A percentile compares a stretch with the other conserved stretches of the same genome.
Evolutionary conservation across 2,329 filamentous ascomycete genomes (phyloP).

Genomic region (Verticillium zaregamsianum): DNA sequence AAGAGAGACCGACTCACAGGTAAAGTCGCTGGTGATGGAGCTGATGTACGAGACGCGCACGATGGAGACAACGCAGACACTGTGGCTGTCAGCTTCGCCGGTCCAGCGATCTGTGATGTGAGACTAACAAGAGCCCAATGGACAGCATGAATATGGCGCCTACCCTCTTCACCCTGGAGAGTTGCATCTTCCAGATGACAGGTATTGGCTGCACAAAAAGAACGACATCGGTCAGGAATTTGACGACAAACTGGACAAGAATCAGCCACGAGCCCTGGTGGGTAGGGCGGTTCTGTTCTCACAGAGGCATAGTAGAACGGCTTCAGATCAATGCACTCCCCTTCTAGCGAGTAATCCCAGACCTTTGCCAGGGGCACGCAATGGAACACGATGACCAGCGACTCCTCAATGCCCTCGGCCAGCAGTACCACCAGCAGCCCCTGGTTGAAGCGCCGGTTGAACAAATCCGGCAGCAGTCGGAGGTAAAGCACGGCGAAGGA

Average conservation of each 20-base stretch:
- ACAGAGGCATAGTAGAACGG: conserved; percentile 12
- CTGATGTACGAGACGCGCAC: conserved; percentile 21
- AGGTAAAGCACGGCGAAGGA: conserved; percentile 12
- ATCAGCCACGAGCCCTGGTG: background rate
- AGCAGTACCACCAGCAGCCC: conserved; percentile 9
- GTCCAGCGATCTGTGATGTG: too few relatives aligned
- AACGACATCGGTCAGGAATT: conserved; percentile 29
- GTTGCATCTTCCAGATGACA: conserved; percentile 28
- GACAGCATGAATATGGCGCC: conserved; percentile 23
- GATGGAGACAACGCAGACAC: conserved; percentile 21
- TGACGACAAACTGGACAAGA: conserved; percentile 22
- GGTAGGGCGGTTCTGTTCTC: too few relatives aligned
- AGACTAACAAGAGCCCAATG: conserved; percentile 19
- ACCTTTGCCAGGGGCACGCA: conserved; percentile 11
- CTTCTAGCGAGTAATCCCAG: conserved; percentile 10
- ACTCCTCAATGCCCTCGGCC: conserved; percentile 11
- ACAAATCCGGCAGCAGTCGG: conserved; percentile 10
- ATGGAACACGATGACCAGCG: conserved; percentile 12
- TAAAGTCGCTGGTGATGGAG: conserved; percentile 17
- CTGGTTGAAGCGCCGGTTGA: conserved; percentile 10
- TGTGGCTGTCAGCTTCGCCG: background rate
- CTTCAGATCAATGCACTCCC: conserved; percentile 23
- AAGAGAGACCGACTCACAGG: conserved; percentile 14
- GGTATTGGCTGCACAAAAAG: conserved; percentile 33
- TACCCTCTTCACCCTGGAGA: conserved; percentile 23